phyloP scores from a whole-genome alignment of 2,329 filamentous ascomycete species.

The Daldinia sp. region DNA sequence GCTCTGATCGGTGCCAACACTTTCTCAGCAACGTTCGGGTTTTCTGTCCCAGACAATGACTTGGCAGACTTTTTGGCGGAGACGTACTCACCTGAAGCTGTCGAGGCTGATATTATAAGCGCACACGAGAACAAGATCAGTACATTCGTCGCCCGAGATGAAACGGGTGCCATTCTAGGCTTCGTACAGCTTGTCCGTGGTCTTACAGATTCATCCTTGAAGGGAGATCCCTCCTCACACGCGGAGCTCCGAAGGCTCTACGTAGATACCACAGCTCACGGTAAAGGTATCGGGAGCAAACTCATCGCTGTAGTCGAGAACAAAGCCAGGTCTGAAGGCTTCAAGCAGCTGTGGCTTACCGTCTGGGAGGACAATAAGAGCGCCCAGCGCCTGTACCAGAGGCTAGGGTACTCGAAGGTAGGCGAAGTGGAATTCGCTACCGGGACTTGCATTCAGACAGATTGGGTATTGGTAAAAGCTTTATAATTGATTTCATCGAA shows the following conservation, averaged over 20 bases:
- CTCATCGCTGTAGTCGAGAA: slow-evolving; percentile 46
- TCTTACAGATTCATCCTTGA: slow-evolving; percentile 40
- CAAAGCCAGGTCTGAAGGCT: slow-evolving; percentile 47
- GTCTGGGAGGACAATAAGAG: slow-evolving; percentile 48
- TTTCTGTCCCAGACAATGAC: slow-evolving; percentile 44
- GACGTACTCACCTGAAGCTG: slow-evolving; percentile 42
- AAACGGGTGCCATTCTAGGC: slow-evolving; percentile 39
- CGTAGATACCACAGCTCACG: slow-evolving; percentile 47
- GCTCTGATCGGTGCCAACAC: slow-evolving; percentile 46
- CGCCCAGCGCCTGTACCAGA: slow-evolving; percentile 45
- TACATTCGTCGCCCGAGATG: slow-evolving; percentile 45
- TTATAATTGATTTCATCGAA: slow-evolving; percentile 29
- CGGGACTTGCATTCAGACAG: slow-evolving; percentile 44
- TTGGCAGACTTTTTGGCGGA: slow-evolving; percentile 43
- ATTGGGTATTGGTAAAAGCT: slow-evolving; percentile 45
- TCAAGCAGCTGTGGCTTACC: slow-evolving; percentile 47
- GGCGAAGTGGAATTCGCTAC: slow-evolving; percentile 45
- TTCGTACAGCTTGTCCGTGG: slow-evolving; percentile 48
- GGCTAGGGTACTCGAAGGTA: slow-evolving; percentile 44
- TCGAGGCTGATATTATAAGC: slow-evolving; percentile 43
- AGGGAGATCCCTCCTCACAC: slow-evolving; percentile 37
- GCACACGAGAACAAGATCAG: slow-evolving; percentile 31
- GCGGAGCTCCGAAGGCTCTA: slow-evolving; percentile 50
- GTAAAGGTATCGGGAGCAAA: slow-evolving; percentile 47
- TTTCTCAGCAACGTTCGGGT: slow-evolving; percentile 48